These are phyloP conservation scores for Paramyrothecium sp. DNA, from an alignment of 2,329 filamentous ascomycete species.

Conservation along the genomic window DNA sequence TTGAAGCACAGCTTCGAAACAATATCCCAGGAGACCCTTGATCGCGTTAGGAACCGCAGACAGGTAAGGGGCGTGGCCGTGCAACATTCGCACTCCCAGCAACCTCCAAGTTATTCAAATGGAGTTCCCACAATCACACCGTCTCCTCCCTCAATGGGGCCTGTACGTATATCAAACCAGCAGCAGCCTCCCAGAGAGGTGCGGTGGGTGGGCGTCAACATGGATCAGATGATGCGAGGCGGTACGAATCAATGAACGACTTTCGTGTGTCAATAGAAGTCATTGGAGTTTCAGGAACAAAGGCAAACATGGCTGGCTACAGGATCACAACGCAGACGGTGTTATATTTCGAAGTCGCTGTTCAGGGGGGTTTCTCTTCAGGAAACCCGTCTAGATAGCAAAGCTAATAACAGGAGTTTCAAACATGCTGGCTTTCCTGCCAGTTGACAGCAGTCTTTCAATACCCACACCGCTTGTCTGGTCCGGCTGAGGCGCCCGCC, in stretches of 20 bases:
- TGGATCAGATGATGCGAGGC: slow-evolving; percentile 39
- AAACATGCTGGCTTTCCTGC: too few relatives aligned
- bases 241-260: slow-evolving; percentile 10
- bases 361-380: background rate
- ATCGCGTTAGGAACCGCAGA: slow-evolving; percentile 38
- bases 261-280: background rate
- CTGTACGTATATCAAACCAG: slow-evolving; percentile 10
- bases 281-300: background rate
- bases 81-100: slow-evolving; percentile 21
- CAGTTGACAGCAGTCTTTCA: background rate
- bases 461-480: background rate
- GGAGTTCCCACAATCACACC: background rate
- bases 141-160: background rate
- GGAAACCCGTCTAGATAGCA: too few relatives aligned
- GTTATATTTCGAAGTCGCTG: too few relatives aligned
- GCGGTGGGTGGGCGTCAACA: slow-evolving; percentile 45
- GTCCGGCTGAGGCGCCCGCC: background rate
- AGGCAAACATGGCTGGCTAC: background rate
- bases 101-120: slow-evolving; percentile 5
- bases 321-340: too few relatives aligned
- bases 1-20: slow-evolving; percentile 53
- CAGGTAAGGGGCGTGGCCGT: slow-evolving; percentile 26
- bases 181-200: slow-evolving; percentile 30
- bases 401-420: too few relatives aligned
- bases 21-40: slow-evolving; percentile 43